Percentiles rank a stretch among this genome's conserved stretches.
These are phyloP conservation scores for Quercus gilva DNA, from an alignment of 306 rosid species.

Conservation along the genomic window DNA sequence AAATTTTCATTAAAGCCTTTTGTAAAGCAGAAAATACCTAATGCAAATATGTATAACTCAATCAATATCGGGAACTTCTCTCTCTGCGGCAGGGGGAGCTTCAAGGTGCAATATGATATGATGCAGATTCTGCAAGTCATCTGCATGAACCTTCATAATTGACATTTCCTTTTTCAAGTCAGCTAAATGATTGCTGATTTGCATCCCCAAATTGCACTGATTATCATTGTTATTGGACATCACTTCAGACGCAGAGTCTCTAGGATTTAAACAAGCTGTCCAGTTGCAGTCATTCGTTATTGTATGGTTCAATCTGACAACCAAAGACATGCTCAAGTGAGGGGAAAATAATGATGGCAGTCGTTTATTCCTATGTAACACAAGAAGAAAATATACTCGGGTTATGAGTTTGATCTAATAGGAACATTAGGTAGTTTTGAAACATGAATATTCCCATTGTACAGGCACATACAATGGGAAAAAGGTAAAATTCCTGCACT, in stretches of 20 bases:
- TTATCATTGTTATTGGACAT: not conserved
- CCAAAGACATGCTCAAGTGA: not conserved
- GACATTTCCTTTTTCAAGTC: constrained; percentile 4
- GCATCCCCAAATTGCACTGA: not conserved
- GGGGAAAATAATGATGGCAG: not conserved
- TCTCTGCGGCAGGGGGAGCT: not conserved
- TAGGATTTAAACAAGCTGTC: constrained; percentile 1
- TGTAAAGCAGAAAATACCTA: not conserved
- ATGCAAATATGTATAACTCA: not conserved
- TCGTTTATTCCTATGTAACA: not conserved
- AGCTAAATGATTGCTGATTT: not conserved
- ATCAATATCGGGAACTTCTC: not conserved
- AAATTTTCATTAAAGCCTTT: not conserved
- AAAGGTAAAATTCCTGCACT: too few relatives aligned
- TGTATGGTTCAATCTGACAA: constrained; percentile 22
- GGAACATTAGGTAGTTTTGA: not conserved
- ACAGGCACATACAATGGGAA: too few relatives aligned
- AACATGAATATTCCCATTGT: not conserved
- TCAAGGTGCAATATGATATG: constrained; percentile 13
- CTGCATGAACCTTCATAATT: not conserved
- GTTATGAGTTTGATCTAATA: not conserved
- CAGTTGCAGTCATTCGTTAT: constrained; percentile 8
- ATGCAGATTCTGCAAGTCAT: constrained; percentile 31
- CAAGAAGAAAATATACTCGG: not conserved
- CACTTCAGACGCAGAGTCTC: not conserved